Base-by-base conservation (phyloP, 108 stramenopile species). In the Fistulifera solaris region DNA sequence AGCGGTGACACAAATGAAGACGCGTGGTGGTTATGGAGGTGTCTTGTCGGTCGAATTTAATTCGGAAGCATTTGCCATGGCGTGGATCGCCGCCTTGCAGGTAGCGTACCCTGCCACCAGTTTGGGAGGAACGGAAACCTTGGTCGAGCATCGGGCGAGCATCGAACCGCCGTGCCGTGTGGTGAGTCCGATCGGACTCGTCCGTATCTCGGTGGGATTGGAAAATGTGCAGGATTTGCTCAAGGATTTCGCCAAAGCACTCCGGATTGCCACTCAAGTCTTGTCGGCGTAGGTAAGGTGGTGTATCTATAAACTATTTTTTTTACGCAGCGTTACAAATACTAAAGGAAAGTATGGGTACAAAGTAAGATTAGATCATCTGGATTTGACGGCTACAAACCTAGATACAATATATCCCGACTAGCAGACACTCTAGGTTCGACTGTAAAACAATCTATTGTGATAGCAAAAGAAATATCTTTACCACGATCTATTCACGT, bases 111-210 rank as follows among this genome's bases (percentile, higher is more conserved):
- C 93, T 27, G 97, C 95, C 19, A 96, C 94, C 17, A 90, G 87
- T 63, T 66, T 98, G 22, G 97, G 97, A n/a, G 97, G 94, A 26
- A 94, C 95, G 8, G 97, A 98, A 71, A 89, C 93, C 1, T 63
- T 98, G 22, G 82, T 95, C 28, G 95, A 96, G 65, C 89, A 93
- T 56, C 67, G 95, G 27, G 86, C 90, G 0, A 82, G 89, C 40
- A 96, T 98, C 28, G 97, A 94, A 62, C 88, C 90, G 26, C 74
- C 78, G 7, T 82, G 62, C 19, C 46, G 78, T 17, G 50, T 68
- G 26, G 68, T 61, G 5, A 87, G 92, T 66, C 90, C 90, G 23
- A 80, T 76, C 13, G 85, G 85, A 26, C 65, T 98, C 58, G 71
- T 98, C 16, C 69, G 97, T 23, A 49, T 98, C 4, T 81, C 83